These are phyloP conservation scores for Arabidopsis thaliana DNA, from an alignment of 345 rosid species.

Conservation along the genomic window DNA sequence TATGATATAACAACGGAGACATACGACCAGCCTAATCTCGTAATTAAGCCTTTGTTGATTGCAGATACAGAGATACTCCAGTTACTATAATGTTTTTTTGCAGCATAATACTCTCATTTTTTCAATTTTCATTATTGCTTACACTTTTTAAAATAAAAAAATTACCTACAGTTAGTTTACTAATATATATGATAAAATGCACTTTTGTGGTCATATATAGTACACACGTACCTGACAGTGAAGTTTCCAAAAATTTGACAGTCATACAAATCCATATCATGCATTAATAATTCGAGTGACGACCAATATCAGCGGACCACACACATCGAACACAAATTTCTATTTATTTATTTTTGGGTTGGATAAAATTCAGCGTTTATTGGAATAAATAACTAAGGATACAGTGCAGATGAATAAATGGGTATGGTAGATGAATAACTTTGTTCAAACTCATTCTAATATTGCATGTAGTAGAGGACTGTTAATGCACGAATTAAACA, in stretches of 20 bases:
- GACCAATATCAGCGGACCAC: not conserved
- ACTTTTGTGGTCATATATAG: not conserved
- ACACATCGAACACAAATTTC: not conserved
- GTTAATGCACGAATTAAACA: too few relatives aligned
- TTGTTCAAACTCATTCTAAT: not conserved
- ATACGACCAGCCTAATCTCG: not conserved
- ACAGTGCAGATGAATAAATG: not conserved
- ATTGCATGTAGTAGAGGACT: not conserved
- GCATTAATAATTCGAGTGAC: constrained; percentile 4
- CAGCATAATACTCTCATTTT: not conserved
- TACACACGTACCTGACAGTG: constrained; percentile 4
- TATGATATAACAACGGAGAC: not conserved
- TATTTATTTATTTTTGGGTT: not conserved
- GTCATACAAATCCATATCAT: constrained; percentile 8
- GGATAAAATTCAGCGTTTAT: not conserved
- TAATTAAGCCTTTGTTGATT: not conserved
- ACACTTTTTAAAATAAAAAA: not conserved
- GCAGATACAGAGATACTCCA: not conserved
- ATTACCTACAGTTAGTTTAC: not conserved
- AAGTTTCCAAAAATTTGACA: constrained; percentile 2
- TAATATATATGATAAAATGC: not conserved
- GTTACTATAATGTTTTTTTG: not conserved
- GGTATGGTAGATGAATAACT: not conserved
- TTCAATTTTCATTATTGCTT: not conserved
- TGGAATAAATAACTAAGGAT: not conserved